phyloP scores from a whole-genome alignment of 495 filamentous ascomycete species.

The Letharia columbiana region DNA sequence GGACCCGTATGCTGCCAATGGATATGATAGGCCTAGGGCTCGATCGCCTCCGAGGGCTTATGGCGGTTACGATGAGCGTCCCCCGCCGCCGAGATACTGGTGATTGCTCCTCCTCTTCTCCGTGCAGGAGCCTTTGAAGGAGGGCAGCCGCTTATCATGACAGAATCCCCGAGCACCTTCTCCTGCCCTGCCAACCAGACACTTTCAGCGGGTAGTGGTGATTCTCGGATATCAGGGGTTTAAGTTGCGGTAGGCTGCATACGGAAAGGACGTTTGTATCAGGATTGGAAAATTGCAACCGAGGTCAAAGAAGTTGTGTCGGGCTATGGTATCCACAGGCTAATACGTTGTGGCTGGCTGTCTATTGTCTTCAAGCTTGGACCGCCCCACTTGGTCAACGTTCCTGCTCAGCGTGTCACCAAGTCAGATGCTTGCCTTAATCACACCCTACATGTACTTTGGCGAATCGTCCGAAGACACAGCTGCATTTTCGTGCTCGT shows the following conservation, averaged over 20 bases:
- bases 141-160: slow-evolving; percentile 19
- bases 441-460: not conserved
- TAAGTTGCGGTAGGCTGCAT: not conserved
- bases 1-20: slow-evolving; percentile 38
- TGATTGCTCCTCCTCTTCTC: slow-evolving; percentile 24
- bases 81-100: slow-evolving; percentile 24
- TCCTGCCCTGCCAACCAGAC: not conserved
- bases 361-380: not conserved
- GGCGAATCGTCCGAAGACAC: not conserved
- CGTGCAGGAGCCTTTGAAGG: slow-evolving; percentile 10
- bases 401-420: not conserved
- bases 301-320: not conserved
- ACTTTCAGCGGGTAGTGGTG: not conserved
- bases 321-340: not conserved
- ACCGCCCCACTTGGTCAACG: not conserved
- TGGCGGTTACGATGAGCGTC: slow-evolving; percentile 26
- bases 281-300: not conserved
- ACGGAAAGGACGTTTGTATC: not conserved
- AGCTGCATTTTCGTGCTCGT: not conserved
- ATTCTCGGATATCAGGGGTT: not conserved
- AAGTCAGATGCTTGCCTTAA: not conserved
- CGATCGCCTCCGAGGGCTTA: slow-evolving; percentile 24
- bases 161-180: slow-evolving; percentile 12
- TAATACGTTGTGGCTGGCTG: not conserved
- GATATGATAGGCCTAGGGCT: slow-evolving; percentile 22